Conservation (phyloP, 345 rosid genomes). For the Populus ilicifolia region DNA sequence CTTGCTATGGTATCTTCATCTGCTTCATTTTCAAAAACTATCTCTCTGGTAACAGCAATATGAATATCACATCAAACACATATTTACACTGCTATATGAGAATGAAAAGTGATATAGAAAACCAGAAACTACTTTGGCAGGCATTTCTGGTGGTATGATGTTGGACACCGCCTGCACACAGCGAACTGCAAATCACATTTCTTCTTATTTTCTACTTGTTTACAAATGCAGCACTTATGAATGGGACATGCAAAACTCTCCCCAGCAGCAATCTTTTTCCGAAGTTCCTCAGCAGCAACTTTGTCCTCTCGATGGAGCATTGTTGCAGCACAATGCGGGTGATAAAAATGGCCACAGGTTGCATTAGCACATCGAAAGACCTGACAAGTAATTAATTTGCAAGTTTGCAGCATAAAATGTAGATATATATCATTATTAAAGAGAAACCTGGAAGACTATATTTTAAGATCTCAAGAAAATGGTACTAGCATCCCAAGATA, state of each 20-base stretch:
- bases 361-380: conserved; percentile 82
- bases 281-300: conserved; percentile 54
- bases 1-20: conserved; percentile 47
- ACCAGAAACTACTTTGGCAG: conserved; percentile 58
- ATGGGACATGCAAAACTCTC: conserved; percentile 69
- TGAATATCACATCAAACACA: conserved; percentile 9
- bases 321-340: conserved; percentile 70
- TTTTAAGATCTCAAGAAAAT: too few relatives aligned
- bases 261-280: conserved; percentile 52
- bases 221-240: conserved; percentile 78
- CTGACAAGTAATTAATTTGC: conserved; percentile 30
- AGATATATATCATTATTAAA: background rate
- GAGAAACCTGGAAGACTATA: background rate
- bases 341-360: conserved; percentile 87
- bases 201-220: conserved; percentile 61
- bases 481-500: background rate
- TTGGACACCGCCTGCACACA: conserved; percentile 91
- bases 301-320: conserved; percentile 44
- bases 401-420: background rate
- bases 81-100: background rate
- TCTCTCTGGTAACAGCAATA: conserved; percentile 42
- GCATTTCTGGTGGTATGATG: conserved; percentile 84
- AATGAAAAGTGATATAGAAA: background rate
- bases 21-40: conserved; percentile 47
- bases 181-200: conserved; percentile 63